A percentile compares a stretch with the other conserved stretches of the same genome.
phyloP scores from a whole-genome alignment of 202 grass and related monocot species.

The Brachypodium distachyon region DNA sequence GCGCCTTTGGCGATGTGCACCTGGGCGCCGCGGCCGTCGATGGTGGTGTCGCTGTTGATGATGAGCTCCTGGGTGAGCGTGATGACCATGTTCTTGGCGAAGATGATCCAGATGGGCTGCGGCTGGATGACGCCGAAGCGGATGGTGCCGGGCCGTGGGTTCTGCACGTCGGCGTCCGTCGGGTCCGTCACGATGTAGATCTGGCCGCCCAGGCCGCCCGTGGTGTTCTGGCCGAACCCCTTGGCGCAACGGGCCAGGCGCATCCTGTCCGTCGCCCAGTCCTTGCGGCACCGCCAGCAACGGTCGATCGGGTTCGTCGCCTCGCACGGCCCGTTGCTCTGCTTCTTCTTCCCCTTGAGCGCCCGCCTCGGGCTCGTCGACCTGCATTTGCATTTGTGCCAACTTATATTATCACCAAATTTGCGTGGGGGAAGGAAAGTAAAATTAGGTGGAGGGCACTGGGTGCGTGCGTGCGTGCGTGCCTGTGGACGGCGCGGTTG shows the following conservation, averaged over 20 bases:
- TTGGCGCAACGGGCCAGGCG: constrained; percentile 41
- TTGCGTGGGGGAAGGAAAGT: no score
- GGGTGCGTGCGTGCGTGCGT: background rate
- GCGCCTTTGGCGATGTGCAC: constrained; percentile 57
- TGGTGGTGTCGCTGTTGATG: constrained; percentile 66
- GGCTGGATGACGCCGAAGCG: constrained; percentile 54
- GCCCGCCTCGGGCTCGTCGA: constrained; percentile 21
- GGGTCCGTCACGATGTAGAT: constrained; percentile 65
- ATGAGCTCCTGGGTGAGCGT: constrained; percentile 58
- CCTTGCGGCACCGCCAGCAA: constrained; percentile 63
- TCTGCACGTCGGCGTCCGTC: constrained; percentile 34
- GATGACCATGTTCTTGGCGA: constrained; percentile 67
- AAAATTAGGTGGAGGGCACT: background rate
- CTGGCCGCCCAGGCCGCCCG: constrained; percentile 34
- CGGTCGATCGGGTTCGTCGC: constrained; percentile 76
- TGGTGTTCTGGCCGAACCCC: constrained; percentile 40
- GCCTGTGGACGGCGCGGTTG: constrained; percentile 51
- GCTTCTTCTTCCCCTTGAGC: constrained; percentile 2
- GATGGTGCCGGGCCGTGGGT: constrained; percentile 53
- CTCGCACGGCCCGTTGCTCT: constrained; percentile 15
- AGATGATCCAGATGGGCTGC: constrained; percentile 65
- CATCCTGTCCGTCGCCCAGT: constrained; percentile 55
- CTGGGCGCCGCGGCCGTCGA: constrained; percentile 73
- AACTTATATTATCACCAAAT: no score
- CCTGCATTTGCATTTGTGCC: no score